Evolutionary conservation across 2,329 filamentous ascomycete genomes (phyloP).

Genomic region (Periconia digitata): DNA sequence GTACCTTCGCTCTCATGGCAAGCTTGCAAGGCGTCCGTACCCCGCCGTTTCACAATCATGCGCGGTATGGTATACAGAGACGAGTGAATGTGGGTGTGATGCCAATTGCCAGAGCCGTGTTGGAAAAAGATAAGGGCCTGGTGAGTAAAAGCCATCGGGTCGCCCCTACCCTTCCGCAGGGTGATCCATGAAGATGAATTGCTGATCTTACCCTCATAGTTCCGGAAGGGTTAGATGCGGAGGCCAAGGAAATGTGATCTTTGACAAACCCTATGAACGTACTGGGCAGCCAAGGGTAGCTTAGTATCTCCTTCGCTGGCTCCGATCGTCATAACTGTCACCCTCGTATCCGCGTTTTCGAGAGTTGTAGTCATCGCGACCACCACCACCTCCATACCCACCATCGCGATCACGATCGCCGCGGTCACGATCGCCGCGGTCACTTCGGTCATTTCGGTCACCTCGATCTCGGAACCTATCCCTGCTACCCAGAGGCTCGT

Average conservation of each 20-base stretch:
- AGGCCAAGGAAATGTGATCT: slow-evolving; percentile 39
- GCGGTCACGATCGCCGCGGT: slow-evolving; percentile 28
- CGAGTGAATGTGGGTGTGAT: slow-evolving; percentile 1
- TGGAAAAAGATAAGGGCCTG: not conserved
- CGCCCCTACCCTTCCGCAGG: slow-evolving; percentile 30
- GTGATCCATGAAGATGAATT: slow-evolving; percentile 19
- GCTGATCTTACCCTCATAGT: slow-evolving; percentile 40
- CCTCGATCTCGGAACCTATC: slow-evolving; percentile 47
- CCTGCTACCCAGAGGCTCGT: slow-evolving; percentile 72
- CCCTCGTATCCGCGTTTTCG: slow-evolving; percentile 68
- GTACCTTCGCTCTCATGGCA: not conserved
- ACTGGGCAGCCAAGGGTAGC: slow-evolving; percentile 18
- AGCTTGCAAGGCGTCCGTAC: slow-evolving; percentile 1
- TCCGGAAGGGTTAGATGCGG: slow-evolving; percentile 25
- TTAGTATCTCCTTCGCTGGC: slow-evolving; percentile 63
- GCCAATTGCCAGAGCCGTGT: not conserved
- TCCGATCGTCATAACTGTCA: slow-evolving; percentile 75
- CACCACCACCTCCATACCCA: slow-evolving; percentile 27
- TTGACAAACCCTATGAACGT: slow-evolving; percentile 40
- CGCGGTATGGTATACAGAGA: not conserved
- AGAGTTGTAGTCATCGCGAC: slow-evolving; percentile 49
- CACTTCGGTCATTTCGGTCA: not conserved
- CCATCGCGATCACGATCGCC: slow-evolving; percentile 33
- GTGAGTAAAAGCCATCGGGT: not conserved
- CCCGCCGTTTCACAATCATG: not conserved